phyloP scores from a whole-genome alignment of 2,329 filamentous ascomycete species.

The Nothomitra cinnamomea region DNA sequence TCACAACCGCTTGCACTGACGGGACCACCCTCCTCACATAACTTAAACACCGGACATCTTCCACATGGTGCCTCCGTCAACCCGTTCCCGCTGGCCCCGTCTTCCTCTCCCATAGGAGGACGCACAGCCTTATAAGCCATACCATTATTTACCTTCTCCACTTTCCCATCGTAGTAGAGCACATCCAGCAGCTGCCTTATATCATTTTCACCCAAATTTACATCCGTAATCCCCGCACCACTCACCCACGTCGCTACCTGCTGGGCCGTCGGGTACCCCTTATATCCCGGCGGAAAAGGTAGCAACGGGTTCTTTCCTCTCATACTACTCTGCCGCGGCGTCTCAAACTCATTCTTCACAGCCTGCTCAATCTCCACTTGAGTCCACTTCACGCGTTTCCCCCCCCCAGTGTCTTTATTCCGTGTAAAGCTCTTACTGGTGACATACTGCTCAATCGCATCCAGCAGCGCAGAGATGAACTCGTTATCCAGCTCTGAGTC shows the following conservation, averaged over 20 bases:
- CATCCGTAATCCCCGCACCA: constrained; percentile 50
- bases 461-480: constrained; percentile 64
- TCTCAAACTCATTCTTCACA: constrained; percentile 2
- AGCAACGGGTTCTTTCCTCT: constrained; percentile 21
- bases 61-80: constrained; percentile 84
- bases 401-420: constrained; percentile 19
- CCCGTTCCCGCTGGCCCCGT: constrained; percentile 43
- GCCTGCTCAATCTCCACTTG: constrained; percentile 15
- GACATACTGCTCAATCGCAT: constrained; percentile 57
- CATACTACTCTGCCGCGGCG: constrained; percentile 12
- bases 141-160: constrained; percentile 43
- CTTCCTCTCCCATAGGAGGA: constrained; percentile 24
- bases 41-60: constrained; percentile 77
- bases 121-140: constrained; percentile 31
- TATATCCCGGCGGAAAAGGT: constrained; percentile 47
- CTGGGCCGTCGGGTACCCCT: constrained; percentile 61
- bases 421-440: constrained; percentile 44
- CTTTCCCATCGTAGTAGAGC: constrained; percentile 69
- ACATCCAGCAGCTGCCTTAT: constrained; percentile 77
- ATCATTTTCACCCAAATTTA: constrained; percentile 52
- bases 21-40: constrained; percentile 80
- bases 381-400: constrained; percentile 20
- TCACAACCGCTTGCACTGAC: constrained; percentile 81
- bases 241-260: constrained; percentile 64
- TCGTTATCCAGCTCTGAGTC: constrained; percentile 79